Base-by-base conservation (phyloP, 2,329 filamentous ascomycete genomes). In the Pseudogymnoascus sp. region DNA sequence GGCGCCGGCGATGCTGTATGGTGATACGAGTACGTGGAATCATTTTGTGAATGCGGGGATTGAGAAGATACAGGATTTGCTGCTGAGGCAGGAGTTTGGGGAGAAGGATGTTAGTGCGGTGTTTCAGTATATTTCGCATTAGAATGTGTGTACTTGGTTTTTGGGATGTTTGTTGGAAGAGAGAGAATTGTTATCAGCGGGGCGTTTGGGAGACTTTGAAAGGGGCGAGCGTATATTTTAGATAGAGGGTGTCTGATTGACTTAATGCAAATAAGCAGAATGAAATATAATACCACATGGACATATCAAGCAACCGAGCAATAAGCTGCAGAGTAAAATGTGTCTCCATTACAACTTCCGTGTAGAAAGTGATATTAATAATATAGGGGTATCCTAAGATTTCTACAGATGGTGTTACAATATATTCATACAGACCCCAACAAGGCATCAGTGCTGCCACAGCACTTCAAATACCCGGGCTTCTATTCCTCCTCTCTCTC, bases 21-120 rank as follows among this genome's bases (percentile, higher is more conserved):
- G 95, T 62, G 95, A 99, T 72, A 97, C 95, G 21, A 97, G 92
- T 76, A 93, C 91, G n/a, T 99, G 95, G 95, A 99, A 99, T 72
- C 95, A 99, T 76, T 96, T 97, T 77, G 84, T 89, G 47, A 97
- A 96, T 70, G 84, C 87, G 3, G 87, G 85, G 0, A 76, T 99
- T 72, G 83, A 85, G 67, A 83, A 84, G 65, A 99, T 99, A 65
- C 93, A 99, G 75, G 95, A 99, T 78, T 76, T 97, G 73, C 73
- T 99, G 72, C 78, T 99, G 60, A 83, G 93, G 68, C 95, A 97
- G 76, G 95, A 99, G 77, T 85, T 83, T 64, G 83, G 81, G 3
- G 87, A 93, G 75, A 78, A 81, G 23, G 90, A 91, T 71, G 92
- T 99, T 8, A 97, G 91, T 67, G 91, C 93, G 10, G 92, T 97